Conservation (phyloP, 768 basidiomycete genomes). For the Tulasnella sp. region DNA sequence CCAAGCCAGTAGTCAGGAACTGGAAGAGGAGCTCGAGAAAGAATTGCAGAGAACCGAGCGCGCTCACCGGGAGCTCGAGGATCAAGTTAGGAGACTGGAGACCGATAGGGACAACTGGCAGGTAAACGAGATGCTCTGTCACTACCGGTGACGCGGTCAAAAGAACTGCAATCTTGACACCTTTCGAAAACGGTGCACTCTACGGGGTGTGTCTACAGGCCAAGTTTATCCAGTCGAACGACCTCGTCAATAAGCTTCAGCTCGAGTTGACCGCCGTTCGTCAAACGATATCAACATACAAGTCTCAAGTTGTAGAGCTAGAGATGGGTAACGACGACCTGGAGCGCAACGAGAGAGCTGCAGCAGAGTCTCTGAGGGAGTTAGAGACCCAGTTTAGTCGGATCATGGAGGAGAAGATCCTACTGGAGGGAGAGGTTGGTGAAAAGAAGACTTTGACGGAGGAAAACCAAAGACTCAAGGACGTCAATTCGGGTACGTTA, state of each 20-base stretch:
- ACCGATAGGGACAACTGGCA: slow-evolving; percentile 24
- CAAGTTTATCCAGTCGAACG: slow-evolving; percentile 22
- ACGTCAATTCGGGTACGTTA: slow-evolving; percentile 31
- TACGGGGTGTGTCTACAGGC: neutral
- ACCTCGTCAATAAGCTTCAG: slow-evolving; percentile 29
- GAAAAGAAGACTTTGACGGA: slow-evolving; percentile 29
- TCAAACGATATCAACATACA: slow-evolving; percentile 9
- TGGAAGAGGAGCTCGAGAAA: slow-evolving; percentile 29
- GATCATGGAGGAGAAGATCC: slow-evolving; percentile 32
- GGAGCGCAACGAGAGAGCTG: slow-evolving; percentile 32
- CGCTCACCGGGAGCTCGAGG: slow-evolving; percentile 18
- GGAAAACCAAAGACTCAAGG: slow-evolving; percentile 31
- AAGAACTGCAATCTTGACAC: neutral
- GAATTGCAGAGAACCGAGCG: slow-evolving; percentile 27
- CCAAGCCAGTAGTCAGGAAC: slow-evolving; percentile 22
- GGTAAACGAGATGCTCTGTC: slow-evolving; percentile 15
- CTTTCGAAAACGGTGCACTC: neutral
- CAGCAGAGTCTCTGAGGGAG: slow-evolving; percentile 15
- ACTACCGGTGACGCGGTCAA: neutral
- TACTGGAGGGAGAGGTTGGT: slow-evolving; percentile 34
- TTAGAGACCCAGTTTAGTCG: slow-evolving; percentile 30
- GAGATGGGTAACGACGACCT: slow-evolving; percentile 37
- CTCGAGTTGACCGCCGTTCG: slow-evolving; percentile 24
- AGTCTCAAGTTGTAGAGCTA: slow-evolving; percentile 20
- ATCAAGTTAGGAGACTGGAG: slow-evolving; percentile 12